Base-by-base conservation (phyloP, 2,329 filamentous ascomycete genomes). In the Didymella arachidicola region DNA sequence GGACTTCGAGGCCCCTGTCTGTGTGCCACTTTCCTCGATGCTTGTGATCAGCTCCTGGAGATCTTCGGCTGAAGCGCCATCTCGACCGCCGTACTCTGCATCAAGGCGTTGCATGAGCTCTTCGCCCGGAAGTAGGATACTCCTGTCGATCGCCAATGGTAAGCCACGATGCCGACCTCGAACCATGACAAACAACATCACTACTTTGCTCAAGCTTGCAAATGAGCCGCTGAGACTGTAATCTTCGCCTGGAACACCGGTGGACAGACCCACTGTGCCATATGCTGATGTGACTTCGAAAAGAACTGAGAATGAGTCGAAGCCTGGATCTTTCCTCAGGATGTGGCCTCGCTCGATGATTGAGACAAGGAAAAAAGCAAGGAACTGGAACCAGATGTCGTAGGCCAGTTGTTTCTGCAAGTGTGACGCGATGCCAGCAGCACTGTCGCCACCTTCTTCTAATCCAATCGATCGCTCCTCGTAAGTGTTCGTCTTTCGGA, bases 401-500 rank as follows among this genome's bases (percentile, higher is more conserved):
- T 89, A 86, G 29, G 86, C 84, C 2, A 90, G 80, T 71, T 90
- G 87, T 6, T 83, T 83, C n/a, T 85, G 83, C 22, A 89, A 78
- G 68, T 89, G 86, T 39, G 80, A 61, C 4, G 71, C 63, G 2
- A 70, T 63, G 16, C 63, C 62, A 16, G 58, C 56, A 22, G 65
- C 49, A 42, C 63, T 63, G 19, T 45, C 57, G 14, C 64, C 65
- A 12, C 60, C 42, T 45, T 69, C 76, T 58, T 87, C 86, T 30
- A 88, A 83, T 0, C 87, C 87, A 1, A 91, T 78, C 0, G 85
- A 87, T 7, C 86, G 81, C 67, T 91, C 88, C 70, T 91, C 88
- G 69, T 91, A 91, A 29, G 89, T 85, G 68, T 91, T 91, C 38
- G 87, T 89, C 70, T 88, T 86, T 27, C 88, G 84, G 76, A 89